Percentiles rank a stretch among this genome's conserved stretches.
Evolutionary conservation across 768 basidiomycete species (phyloP).

Genomic region (Boletellus emodensis): DNA sequence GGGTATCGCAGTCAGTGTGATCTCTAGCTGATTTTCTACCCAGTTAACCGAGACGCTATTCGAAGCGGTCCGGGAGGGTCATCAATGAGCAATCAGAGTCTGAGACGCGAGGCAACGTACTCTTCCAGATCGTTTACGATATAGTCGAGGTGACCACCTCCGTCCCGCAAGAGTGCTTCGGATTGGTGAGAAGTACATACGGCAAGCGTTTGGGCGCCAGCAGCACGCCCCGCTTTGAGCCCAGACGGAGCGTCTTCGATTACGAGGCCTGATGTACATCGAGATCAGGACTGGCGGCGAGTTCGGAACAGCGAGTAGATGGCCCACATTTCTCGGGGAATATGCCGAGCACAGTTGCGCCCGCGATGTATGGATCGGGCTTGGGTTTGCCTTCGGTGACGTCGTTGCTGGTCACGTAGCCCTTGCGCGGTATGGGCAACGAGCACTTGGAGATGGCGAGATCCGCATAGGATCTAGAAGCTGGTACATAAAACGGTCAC

Average conservation of each 20-base stretch:
- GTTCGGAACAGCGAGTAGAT: background rate
- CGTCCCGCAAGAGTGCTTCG: constrained; percentile 44
- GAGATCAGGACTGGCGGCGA: background rate
- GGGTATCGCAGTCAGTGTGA: constrained; percentile 12
- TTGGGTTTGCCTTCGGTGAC: constrained; percentile 77
- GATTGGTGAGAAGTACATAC: constrained; percentile 78
- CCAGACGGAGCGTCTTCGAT: constrained; percentile 91
- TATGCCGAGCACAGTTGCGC: constrained; percentile 53
- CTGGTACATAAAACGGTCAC: constrained; percentile 33
- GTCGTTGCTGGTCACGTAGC: constrained; percentile 66
- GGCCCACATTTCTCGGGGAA: constrained; percentile 54
- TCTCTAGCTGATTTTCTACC: constrained; percentile 21
- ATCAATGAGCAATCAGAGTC: background rate
- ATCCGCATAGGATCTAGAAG: constrained; percentile 68
- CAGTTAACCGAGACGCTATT: constrained; percentile 19
- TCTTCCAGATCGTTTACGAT: constrained; percentile 65
- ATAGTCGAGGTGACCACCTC: constrained; percentile 46
- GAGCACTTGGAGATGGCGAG: constrained; percentile 62
- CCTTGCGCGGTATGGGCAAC: constrained; percentile 53
- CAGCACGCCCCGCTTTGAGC: constrained; percentile 66
- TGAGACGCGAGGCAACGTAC: constrained; percentile 39
- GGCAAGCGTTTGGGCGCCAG: constrained; percentile 72
- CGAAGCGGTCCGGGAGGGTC: background rate
- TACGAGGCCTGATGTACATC: constrained; percentile 59
- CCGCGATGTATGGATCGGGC: constrained; percentile 82